These are phyloP conservation scores for Talaromyces sp. DNA, from an alignment of 2,329 filamentous ascomycete species.

Conservation along the genomic window DNA sequence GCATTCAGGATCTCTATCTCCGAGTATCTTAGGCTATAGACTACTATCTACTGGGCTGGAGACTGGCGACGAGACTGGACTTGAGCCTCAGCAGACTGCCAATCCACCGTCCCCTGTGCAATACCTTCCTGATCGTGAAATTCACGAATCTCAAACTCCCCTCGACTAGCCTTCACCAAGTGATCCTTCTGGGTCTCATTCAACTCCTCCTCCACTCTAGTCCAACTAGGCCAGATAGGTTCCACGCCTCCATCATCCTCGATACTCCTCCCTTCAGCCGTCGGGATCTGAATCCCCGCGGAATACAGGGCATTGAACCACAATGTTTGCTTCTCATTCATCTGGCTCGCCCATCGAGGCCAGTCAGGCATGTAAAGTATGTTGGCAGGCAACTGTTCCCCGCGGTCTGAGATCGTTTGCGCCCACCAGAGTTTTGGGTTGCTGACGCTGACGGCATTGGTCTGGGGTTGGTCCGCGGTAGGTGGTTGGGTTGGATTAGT, in stretches of 20 bases:
- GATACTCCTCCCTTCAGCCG: background rate
- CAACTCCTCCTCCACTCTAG: background rate
- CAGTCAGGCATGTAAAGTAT: background rate
- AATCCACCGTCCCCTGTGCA: slow-evolving; percentile 1
- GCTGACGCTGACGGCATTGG: background rate
- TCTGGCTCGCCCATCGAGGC: background rate
- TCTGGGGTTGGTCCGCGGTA: background rate
- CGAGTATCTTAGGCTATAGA: background rate
- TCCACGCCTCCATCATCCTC: background rate
- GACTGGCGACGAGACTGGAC: background rate
- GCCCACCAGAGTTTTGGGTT: background rate
- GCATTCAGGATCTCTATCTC: background rate
- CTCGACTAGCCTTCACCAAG: background rate
- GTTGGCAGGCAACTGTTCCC: background rate
- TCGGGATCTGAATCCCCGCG: background rate
- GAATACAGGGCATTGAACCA: background rate
- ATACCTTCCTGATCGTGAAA: background rate
- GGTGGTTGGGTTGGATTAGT: background rate
- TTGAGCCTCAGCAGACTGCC: background rate
- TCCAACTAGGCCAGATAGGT: slow-evolving; percentile 5
- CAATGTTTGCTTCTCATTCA: background rate
- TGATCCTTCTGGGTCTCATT: background rate
- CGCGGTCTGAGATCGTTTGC: background rate
- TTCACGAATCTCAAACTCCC: background rate
- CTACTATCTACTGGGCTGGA: background rate